A percentile compares a stretch with the other conserved stretches of the same genome.
Evolutionary conservation across 345 rosid species (phyloP).

Genomic region (Angophora floribunda): DNA sequence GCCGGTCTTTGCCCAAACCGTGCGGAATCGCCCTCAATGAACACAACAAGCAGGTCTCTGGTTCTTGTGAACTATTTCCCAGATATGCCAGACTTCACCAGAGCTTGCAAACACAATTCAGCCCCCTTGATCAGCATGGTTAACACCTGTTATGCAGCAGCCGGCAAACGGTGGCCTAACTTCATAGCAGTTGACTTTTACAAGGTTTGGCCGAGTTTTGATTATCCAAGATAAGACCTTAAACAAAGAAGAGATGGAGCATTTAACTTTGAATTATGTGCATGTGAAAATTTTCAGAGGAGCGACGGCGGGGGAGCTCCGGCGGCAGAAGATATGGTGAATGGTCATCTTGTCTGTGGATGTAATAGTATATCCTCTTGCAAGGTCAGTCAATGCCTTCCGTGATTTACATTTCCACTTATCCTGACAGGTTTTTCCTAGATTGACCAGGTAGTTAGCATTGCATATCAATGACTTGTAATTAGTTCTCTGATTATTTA

Average conservation of each 20-base stretch:
- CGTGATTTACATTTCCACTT: not conserved
- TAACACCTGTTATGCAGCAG: constrained; percentile 41
- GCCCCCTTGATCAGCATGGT: constrained; percentile 53
- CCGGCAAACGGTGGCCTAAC: constrained; percentile 89
- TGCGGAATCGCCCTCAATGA: constrained; percentile 61
- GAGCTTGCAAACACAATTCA: constrained; percentile 70
- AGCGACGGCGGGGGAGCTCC: constrained; percentile 92
- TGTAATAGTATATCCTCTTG: constrained; percentile 52
- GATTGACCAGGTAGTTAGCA: not conserved
- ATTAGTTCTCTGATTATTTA: not conserved
- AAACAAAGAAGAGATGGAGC: not conserved
- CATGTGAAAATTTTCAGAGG: constrained; percentile 31
- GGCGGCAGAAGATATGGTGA: constrained; percentile 52
- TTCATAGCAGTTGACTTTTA: constrained; percentile 89
- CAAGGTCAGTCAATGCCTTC: constrained; percentile 27
- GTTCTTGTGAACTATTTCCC: constrained; percentile 69
- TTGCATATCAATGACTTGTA: not conserved
- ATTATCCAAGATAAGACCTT: not conserved
- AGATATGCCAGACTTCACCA: constrained; percentile 28
- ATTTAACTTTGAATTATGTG: not conserved
- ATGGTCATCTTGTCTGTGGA: constrained; percentile 75
- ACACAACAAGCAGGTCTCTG: constrained; percentile 45
- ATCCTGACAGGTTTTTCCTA: not conserved
- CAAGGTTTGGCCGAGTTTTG: constrained; percentile 28
- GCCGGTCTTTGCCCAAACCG: constrained; percentile 68